phyloP scores from a whole-genome alignment of 805 yeast species.

The Dipodascus geniculatus region DNA sequence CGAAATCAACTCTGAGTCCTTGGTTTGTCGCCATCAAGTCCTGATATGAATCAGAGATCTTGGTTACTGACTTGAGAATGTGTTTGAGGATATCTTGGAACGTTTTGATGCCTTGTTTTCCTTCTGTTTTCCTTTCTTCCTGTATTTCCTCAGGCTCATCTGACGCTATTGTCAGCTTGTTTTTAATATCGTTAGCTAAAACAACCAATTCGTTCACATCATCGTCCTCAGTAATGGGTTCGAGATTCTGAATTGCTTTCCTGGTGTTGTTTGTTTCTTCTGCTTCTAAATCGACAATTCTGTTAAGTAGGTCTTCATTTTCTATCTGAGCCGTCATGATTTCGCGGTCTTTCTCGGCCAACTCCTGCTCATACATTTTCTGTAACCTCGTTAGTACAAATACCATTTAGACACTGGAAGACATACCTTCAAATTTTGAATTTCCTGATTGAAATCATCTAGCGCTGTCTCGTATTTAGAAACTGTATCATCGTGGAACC shows the following conservation, averaged over 20 bases:
- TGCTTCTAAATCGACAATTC: not conserved
- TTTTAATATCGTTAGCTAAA: not conserved
- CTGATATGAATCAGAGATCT: not conserved
- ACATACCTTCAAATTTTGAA: not conserved
- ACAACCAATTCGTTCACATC: not conserved
- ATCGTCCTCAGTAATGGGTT: not conserved
- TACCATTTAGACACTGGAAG: too few species aligned
- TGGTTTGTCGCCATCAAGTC: not conserved
- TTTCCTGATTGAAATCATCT: not conserved
- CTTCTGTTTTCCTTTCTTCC: not conserved
- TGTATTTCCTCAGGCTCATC: not conserved
- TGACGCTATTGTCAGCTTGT: not conserved
- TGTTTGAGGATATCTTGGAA: not conserved
- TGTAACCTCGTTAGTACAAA: too few species aligned
- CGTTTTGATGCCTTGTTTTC: not conserved
- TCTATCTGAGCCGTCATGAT: not conserved
- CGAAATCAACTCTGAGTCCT: not conserved
- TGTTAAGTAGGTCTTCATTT: not conserved
- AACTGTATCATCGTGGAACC: not conserved
- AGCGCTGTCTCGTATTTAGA: not conserved
- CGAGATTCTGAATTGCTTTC: not conserved
- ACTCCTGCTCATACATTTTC: not conserved
- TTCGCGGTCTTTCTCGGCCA: not conserved
- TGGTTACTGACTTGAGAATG: not conserved
- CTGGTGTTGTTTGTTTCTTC: not conserved